Percentiles rank a stretch among this genome's conserved stretches.
Evolutionary conservation across 2,329 filamentous ascomycete species (phyloP).

Genomic region (Monilinia laxa): DNA sequence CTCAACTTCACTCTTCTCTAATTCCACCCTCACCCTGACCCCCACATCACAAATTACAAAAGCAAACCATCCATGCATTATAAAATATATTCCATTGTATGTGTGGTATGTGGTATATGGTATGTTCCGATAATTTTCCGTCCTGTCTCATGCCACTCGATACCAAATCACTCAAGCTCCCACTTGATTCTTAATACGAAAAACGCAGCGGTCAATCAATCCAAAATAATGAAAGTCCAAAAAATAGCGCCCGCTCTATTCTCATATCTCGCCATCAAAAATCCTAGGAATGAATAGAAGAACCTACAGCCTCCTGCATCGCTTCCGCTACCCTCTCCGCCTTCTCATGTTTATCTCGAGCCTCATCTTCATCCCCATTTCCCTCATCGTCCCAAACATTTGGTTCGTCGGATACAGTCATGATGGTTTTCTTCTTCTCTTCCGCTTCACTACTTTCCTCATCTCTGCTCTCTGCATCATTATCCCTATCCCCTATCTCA

Average conservation of each 20-base stretch:
- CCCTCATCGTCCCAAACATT: conserved; percentile 4
- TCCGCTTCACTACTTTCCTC: background rate
- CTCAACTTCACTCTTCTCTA: too few species aligned
- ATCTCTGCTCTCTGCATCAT: background rate
- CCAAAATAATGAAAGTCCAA: conserved; percentile 2
- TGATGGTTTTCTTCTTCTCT: conserved; percentile 9
- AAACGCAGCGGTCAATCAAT: conserved; percentile 1
- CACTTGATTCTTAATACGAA: background rate
- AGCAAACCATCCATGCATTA: background rate
- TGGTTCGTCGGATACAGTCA: background rate
- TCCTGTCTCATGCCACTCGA: background rate
- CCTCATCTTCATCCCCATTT: background rate
- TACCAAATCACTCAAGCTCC: background rate
- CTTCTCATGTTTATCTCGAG: conserved; percentile 9
- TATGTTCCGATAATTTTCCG: conserved; percentile 1
- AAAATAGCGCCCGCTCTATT: background rate
- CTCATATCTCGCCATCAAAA: background rate
- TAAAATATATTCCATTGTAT: conserved; percentile 17
- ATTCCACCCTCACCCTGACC: background rate
- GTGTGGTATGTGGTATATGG: conserved; percentile 7
- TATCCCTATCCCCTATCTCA: too few species aligned
- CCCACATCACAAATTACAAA: background rate
- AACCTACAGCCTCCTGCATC: conserved; percentile 18
- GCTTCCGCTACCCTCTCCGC: conserved; percentile 19
- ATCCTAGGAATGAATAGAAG: conserved; percentile 19